Base-by-base conservation (phyloP, 164 flowering plant genomes). In the Saururus chinensis region DNA sequence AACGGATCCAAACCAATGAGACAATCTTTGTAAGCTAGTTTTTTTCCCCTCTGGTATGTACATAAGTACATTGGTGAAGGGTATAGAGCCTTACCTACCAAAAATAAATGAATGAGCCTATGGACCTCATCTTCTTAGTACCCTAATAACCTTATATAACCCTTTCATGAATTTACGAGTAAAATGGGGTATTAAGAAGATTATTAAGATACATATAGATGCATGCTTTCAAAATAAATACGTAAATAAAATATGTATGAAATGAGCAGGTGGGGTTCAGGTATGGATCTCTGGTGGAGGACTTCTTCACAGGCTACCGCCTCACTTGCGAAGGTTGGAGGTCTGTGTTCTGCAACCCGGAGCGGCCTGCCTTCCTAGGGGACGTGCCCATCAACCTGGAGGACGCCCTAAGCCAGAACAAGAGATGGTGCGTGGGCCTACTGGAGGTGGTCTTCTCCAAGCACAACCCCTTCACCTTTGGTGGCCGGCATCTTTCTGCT, bases 291-390 rank as follows among this genome's bases (percentile, higher is more conserved):
- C 64, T 86, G 30, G 76, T 75, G 0, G 98, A 93, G 76, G 98
- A 93, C 73, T 82, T 65, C 63, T 76, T 72, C 71, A 86, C 96
- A 0, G 97, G 98, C 8, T 88, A 75, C 64, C 65, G 68, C 20
- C 65, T 89, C 49, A 81, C 82, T 1, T 82, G 90, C 40, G 82
- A 88, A 62, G 97, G 98, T 35, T 93, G 98, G 98, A 73, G 64
- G 55, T 70, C 82, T 0, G 57, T 79, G 5, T 84, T 88, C 52
- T 89, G 85, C 70, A n/a, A 82, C 55, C 97, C 97, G 11, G 40
- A 24, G 16, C 74, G 87, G 65, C 64, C 86, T 9, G 95, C 96
- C 0, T 92, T 92, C 65, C 61, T 82, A 12, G 93, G 93, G 0
- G 92, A 85, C 49, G 61, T 71, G 1, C 92, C 92, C 0, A 77